These are phyloP conservation scores for Backusella australiensis DNA, from an alignment of 192 early-diverging fungal species.

Conservation along the genomic window DNA sequence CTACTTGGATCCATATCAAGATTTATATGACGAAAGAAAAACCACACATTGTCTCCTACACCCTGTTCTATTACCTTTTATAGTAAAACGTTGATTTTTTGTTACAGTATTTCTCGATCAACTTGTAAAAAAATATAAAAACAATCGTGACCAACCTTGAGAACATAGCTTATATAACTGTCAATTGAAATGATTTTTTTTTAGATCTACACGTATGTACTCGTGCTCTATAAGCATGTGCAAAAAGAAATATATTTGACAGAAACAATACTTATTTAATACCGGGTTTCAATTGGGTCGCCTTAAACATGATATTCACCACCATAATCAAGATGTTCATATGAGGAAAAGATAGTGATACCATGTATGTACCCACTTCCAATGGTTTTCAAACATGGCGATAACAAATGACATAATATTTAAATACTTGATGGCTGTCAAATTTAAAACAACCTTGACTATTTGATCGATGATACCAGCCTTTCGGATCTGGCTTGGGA, in stretches of 20 bases:
- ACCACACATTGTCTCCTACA: too few species aligned
- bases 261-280: neutral
- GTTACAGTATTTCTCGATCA: neutral
- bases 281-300: neutral
- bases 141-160: neutral
- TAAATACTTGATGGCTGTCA: neutral
- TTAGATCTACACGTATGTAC: neutral
- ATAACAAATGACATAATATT: neutral
- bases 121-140: neutral
- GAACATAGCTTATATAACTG: neutral
- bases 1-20: neutral
- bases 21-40: too few species aligned
- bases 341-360: neutral
- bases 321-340: neutral
- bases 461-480: neutral
- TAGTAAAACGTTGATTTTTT: neutral
- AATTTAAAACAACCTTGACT: neutral
- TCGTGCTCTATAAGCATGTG: neutral
- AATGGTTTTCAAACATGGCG: neutral
- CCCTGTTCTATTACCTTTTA: neutral
- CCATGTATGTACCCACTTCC: neutral
- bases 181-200: neutral
- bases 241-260: neutral
- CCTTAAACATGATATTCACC: neutral
- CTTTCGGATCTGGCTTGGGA: neutral